These are phyloP conservation scores for Raddia distichophylla DNA, from an alignment of 176 grass and related monocot species.

Conservation along the genomic window DNA sequence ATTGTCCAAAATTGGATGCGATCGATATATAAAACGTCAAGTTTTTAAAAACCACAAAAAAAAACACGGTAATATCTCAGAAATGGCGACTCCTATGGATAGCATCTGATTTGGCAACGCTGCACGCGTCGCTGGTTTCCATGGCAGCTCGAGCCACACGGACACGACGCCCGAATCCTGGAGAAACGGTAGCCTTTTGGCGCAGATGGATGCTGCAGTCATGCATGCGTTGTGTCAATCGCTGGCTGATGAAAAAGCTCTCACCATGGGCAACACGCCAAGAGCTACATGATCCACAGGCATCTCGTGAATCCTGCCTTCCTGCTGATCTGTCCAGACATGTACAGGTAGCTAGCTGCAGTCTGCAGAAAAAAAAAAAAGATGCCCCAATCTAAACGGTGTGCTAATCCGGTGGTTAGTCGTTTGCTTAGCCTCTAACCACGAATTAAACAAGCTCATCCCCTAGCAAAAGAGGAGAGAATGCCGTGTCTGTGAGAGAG, in stretches of 20 bases:
- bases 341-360: neutral
- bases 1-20: no score
- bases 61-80: no score
- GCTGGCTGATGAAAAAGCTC: neutral
- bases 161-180: neutral
- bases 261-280: neutral
- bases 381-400: conserved; percentile 21
- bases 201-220: neutral
- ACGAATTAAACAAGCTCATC: conserved; percentile 1
- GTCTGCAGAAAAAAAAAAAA: neutral
- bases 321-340: neutral
- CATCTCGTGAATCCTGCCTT: conserved; percentile 1
- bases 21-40: no score
- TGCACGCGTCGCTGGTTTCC: neutral
- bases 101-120: neutral
- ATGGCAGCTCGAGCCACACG: neutral
- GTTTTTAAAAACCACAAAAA: no score
- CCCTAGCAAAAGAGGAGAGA: neutral
- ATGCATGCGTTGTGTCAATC: neutral
- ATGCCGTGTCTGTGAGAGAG: no score
- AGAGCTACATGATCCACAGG: neutral
- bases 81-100: neutral
- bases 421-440: neutral
- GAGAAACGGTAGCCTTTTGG: neutral
- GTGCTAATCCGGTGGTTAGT: neutral